A percentile compares a stretch with the other conserved stretches of the same genome.
These are phyloP conservation scores for Hyaloscypha variabilis DNA, from an alignment of 495 filamentous ascomycete genomes.

Conservation along the genomic window DNA sequence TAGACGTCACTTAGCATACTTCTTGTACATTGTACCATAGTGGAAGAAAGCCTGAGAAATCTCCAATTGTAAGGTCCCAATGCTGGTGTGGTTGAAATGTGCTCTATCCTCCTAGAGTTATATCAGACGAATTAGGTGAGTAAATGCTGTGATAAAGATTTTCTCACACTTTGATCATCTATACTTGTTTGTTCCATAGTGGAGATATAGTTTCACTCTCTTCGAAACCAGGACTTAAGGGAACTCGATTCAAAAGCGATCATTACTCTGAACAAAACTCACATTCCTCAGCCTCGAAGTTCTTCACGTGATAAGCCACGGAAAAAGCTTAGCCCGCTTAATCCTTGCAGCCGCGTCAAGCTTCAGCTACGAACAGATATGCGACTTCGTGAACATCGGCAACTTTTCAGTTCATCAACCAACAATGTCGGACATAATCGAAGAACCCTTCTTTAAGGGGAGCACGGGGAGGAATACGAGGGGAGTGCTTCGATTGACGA, in stretches of 20 bases:
- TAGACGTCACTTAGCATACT: slow-evolving; percentile 33
- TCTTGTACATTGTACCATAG: slow-evolving; percentile 38
- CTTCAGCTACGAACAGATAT: slow-evolving; percentile 28
- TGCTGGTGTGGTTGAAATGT: background rate
- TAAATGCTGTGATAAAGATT: background rate
- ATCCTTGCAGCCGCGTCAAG: slow-evolving; percentile 19
- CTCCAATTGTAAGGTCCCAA: background rate
- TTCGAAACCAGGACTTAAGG: too few relatives aligned
- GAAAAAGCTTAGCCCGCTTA: background rate
- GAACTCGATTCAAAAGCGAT: too few relatives aligned
- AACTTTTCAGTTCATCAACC: slow-evolving; percentile 24
- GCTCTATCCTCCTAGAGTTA: background rate
- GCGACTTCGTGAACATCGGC: slow-evolving; percentile 21
- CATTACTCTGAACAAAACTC: too few relatives aligned
- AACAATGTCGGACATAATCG: slow-evolving; percentile 26
- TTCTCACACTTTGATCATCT: background rate
- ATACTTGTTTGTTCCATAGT: background rate
- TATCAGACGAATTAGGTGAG: background rate
- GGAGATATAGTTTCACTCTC: too few relatives aligned
- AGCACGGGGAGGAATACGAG: slow-evolving; percentile 66
- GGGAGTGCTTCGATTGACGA: slow-evolving; percentile 85
- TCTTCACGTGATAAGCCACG: background rate
- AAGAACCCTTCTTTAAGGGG: slow-evolving; percentile 42
- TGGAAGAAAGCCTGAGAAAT: slow-evolving; percentile 16
- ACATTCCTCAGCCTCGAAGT: background rate